Evolutionary conservation across 352 stramenopile species (phyloP), one percentile per base, ranked within the genome.

Genomic region (Phytophthora syringae): DNA sequence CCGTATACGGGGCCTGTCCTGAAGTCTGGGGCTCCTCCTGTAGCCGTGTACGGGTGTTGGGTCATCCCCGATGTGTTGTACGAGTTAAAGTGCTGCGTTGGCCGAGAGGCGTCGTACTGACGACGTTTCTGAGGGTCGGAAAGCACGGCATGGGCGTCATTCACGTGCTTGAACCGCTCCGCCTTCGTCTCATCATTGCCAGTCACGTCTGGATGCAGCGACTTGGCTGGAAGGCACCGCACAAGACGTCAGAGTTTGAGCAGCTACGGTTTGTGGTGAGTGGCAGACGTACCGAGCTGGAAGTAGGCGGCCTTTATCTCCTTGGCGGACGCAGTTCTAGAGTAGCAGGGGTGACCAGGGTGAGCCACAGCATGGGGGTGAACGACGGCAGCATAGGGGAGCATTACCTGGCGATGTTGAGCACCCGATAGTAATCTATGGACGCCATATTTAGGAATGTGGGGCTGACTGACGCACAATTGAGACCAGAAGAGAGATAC

Each of bases 281-380:
- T 20, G 1, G 12, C 15, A n/a, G 18, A 43, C 39, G 40, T 28
- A 94, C 86, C 86, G 7, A 94, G 76, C 56, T 72, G 67, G n/a
- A 94, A 79, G 67, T 94, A 95, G 18, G 88, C 88, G 16, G 68
- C 52, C 52, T 94, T 95, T 64, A 95, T 93, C 63, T 93, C 86
- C 59, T 90, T 93, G 18, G 56, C 59, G 0, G 75, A 83, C 22
- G 86, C 82, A 20, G 68, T 79, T 64, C 84, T 92, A 27, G 43
- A 15, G 47, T 13, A 27, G 15, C 15, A 21, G n/a, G n/a, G n/a
- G 42, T 11, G 18, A 13, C 61, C 12, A 72, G 20, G 24, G 18
- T 50, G 34, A 61, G 40, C 7, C 11, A 57, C 28, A 48, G 47
- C 36, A 22, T 36, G 15, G 9, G 11, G 2, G 10, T 12, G n/a